Evolutionary conservation across 2,329 filamentous ascomycete genomes (phyloP), one percentile per base, ranked within the genome.

Genomic region (Scortechinia acanthostroma): DNA sequence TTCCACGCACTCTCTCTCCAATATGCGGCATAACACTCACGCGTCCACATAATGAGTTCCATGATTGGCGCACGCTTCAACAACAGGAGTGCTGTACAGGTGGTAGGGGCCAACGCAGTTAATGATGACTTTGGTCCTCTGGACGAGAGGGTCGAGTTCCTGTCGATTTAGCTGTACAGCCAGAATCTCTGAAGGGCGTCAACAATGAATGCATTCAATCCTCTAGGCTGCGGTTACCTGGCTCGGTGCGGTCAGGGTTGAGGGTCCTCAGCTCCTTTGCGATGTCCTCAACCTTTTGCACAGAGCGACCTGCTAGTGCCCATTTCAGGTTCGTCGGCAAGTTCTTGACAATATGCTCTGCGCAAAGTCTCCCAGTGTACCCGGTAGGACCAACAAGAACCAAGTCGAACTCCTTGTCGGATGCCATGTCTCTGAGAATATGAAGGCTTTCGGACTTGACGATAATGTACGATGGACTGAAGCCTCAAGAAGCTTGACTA

Each of bases 271-370:
- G 74, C 45, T 87, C 79, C 44, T 80, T 69, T 4, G 81, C 78
- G 10, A 96, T 63, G 33, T 67, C 65, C 52, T 85, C 75, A 3
- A 97, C 74, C 62, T 95, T 95, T 43, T 72, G 68, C 43, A 74
- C 68, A n/a, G 87, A 91, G 21, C 91, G 85, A 22, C 91, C 91
- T 42, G 89, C 88, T 46, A 96, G 71, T 14, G 88, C 91, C 91
- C 91, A 96, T 68, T 80, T 89, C 49, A 95, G 62, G 58, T 88
- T 77, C 16, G 85, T 88, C 0, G 90, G 86, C 1, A 89, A 70
- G 51, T 77, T 67, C 14, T 73, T 73, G 44, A 80, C 73, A 55
- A 95, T 84, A 62, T 93, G 80, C 60, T 94, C 83, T 21, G 83
- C 83, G 2, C 81, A 81, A 52, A 86, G 73, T 51, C 79, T 83